These are phyloP conservation scores for Citropsis articulata DNA, from an alignment of 345 rosid species.

Conservation along the genomic window DNA sequence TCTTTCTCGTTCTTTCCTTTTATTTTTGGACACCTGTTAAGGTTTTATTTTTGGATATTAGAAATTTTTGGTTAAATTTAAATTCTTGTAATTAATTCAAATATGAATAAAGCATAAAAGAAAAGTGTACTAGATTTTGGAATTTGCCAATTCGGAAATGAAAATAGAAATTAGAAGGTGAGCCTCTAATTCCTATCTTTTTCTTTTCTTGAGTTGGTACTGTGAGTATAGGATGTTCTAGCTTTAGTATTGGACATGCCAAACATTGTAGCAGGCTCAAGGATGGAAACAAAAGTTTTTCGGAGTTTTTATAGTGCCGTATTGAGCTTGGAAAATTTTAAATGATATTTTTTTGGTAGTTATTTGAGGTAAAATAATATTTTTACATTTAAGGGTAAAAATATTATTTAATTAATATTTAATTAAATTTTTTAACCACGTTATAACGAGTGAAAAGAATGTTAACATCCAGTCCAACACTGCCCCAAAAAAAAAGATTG, in stretches of 20 bases:
- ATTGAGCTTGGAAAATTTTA: too few species aligned
- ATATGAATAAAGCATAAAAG: background rate
- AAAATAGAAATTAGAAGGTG: background rate
- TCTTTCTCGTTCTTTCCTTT: too few species aligned
- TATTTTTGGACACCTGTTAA: too few species aligned
- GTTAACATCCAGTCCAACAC: accelerated
- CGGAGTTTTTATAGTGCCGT: too few species aligned
- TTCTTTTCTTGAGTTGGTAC: too few species aligned
- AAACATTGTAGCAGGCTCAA: too few species aligned
- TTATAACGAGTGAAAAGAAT: accelerated
- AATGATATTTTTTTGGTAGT: too few species aligned
- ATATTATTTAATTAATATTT: too few species aligned
- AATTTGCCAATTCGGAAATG: background rate
- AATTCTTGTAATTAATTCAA: background rate
- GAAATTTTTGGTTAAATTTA: too few species aligned
- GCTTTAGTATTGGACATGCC: background rate
- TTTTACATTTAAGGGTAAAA: accelerated
- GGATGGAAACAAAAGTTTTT: too few species aligned
- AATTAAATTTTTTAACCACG: too few species aligned
- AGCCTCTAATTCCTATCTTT: background rate
- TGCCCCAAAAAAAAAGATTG: accelerated
- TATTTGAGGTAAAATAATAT: accelerated
- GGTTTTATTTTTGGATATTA: too few species aligned
- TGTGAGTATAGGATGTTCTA: background rate
- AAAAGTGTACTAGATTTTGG: background rate